A percentile compares a stretch with the other conserved stretches of the same genome.
phyloP scores from a whole-genome alignment of 306 rosid species.

The Pterocarpus santalinus region DNA sequence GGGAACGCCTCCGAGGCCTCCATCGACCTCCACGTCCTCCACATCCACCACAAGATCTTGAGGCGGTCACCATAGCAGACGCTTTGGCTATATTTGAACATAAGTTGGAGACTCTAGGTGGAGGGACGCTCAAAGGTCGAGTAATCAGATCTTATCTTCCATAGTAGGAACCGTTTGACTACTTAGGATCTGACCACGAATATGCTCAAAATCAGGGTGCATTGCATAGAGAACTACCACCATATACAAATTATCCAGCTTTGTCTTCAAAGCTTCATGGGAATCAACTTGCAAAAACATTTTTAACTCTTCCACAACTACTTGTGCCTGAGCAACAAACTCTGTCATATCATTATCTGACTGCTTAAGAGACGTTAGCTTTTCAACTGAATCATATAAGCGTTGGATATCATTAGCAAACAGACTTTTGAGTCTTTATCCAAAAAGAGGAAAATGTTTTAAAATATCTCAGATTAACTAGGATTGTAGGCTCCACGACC shows the following conservation, averaged over 20 bases:
- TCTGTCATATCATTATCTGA: not conserved
- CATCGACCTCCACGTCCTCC: not conserved
- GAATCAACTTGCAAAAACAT: not conserved
- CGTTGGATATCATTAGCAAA: not conserved
- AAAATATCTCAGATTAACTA: no score
- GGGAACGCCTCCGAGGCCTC: not conserved
- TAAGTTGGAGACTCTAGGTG: no score
- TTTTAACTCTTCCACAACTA: not conserved
- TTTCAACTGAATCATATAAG: not conserved
- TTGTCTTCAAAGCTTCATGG: not conserved
- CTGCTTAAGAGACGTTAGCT: not conserved
- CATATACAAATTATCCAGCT: not conserved
- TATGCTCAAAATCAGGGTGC: no score
- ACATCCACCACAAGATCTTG: not conserved
- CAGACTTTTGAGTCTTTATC: not conserved
- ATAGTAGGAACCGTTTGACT: no score
- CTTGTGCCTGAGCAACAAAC: not conserved
- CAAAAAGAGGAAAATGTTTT: not conserved
- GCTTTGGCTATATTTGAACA: not conserved
- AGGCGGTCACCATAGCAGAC: not conserved
- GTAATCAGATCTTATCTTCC: no score
- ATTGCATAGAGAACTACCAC: no score
- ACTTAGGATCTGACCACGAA: no score
- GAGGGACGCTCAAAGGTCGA: no score
- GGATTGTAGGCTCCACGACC: no score